Evolutionary conservation across 768 basidiomycete genomes (phyloP).

Genomic region (Cubamyces lactineus): DNA sequence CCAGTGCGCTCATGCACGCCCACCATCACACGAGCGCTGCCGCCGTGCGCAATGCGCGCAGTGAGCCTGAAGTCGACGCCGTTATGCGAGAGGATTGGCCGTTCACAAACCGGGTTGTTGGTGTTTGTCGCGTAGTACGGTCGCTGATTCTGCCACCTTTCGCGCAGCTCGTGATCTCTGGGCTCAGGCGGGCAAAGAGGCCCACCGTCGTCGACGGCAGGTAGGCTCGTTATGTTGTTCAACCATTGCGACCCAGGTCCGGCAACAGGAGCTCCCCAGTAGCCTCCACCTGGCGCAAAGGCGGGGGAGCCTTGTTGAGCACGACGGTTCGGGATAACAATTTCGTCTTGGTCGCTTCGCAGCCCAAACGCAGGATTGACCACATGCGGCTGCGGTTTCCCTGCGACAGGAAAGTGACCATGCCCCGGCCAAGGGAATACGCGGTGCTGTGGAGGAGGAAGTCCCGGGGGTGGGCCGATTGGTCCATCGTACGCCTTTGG

Average conservation of each 20-base stretch:
- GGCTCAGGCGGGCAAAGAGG: neutral
- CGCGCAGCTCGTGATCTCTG: neutral
- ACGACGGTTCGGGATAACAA: neutral
- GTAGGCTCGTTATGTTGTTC: too few species aligned
- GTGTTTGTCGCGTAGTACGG: neutral
- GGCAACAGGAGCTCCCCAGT: too few species aligned
- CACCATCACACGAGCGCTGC: neutral
- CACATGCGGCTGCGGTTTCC: neutral
- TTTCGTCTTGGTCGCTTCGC: neutral
- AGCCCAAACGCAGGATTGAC: neutral
- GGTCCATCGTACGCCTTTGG: too few species aligned
- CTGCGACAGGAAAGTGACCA: neutral
- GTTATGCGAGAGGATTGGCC: neutral
- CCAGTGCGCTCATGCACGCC: neutral
- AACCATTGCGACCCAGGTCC: too few species aligned
- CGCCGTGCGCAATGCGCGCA: neutral
- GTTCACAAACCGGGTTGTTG: neutral
- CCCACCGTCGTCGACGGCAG: too few species aligned
- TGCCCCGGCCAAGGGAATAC: too few species aligned
- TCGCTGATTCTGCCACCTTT: neutral
- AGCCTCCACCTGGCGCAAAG: too few species aligned
- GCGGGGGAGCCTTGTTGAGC: neutral
- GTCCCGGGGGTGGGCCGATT: too few species aligned
- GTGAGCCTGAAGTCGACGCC: neutral
- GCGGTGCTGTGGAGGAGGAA: too few species aligned